Evolutionary conservation across 2,329 filamentous ascomycete genomes (phyloP).

Genomic region (Chaetoscypha palmicola): DNA sequence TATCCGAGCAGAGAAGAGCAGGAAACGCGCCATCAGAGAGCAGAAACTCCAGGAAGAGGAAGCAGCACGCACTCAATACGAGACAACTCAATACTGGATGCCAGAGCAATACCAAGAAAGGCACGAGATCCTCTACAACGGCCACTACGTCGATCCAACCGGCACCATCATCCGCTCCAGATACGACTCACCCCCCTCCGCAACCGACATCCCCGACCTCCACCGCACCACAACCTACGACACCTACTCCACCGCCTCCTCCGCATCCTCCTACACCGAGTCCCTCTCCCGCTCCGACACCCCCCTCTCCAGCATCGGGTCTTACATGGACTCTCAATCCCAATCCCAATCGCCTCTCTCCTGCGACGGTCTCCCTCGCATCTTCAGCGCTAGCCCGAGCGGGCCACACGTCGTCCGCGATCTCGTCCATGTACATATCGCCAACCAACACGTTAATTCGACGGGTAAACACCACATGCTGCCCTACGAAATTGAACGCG

Average conservation of each 20-base stretch:
- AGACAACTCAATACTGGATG: conserved; percentile 24
- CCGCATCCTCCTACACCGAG: conserved; percentile 29
- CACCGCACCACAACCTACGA: conserved; percentile 29
- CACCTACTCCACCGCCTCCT: conserved; percentile 25
- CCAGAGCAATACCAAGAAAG: conserved; percentile 18
- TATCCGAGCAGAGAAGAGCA: conserved; percentile 15
- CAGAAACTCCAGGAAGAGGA: conserved; percentile 20
- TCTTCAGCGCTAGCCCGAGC: conserved; percentile 6
- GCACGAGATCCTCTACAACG: conserved; percentile 11
- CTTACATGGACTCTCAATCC: conserved; percentile 23
- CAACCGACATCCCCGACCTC: conserved; percentile 31
- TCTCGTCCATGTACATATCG: conserved; percentile 24
- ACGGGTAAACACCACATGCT: conserved; percentile 22
- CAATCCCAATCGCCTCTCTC: neutral
- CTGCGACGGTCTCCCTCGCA: conserved; percentile 11
- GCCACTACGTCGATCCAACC: conserved; percentile 16
- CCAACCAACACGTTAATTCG: conserved; percentile 11
- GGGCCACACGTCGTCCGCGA: conserved; percentile 18
- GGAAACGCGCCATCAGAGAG: conserved; percentile 18
- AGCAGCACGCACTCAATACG: conserved; percentile 17
- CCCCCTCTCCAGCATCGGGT: conserved; percentile 30
- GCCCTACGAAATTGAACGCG: conserved; percentile 29
- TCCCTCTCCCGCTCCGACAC: conserved; percentile 28
- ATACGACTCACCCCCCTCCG: conserved; percentile 31
- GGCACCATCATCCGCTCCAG: conserved; percentile 6